phyloP scores from a whole-genome alignment of 331 rosid species.

The Prunus yedoensis region DNA sequence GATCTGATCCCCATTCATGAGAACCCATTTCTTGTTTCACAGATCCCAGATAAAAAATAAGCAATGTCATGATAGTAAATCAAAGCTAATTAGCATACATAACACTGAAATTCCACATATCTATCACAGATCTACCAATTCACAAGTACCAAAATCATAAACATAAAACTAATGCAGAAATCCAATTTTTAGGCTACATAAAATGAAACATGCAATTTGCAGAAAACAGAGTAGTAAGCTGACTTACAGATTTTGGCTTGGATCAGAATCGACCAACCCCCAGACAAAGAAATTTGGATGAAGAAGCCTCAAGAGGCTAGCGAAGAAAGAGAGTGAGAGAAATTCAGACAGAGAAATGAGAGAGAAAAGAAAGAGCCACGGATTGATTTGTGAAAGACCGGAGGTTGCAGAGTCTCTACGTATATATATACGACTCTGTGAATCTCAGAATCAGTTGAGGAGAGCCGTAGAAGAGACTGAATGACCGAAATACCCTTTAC shows the following conservation, averaged over 20 bases:
- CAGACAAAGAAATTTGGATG: background rate
- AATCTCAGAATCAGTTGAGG: slow-evolving; percentile 37
- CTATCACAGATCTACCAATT: slow-evolving; percentile 26
- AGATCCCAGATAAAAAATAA: slow-evolving; percentile 13
- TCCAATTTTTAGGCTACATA: background rate
- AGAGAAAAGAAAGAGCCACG: slow-evolving; percentile 5
- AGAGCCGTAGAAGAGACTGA: slow-evolving; percentile 19
- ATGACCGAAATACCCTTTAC: slow-evolving; percentile 20
- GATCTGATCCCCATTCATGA: slow-evolving; percentile 16
- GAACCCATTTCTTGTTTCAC: background rate
- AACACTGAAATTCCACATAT: background rate
- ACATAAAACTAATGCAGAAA: background rate
- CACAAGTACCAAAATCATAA: slow-evolving; percentile 4
- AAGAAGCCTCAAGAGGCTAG: background rate
- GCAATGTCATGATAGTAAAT: background rate
- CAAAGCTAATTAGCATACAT: background rate
- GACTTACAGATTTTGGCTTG: slow-evolving; percentile 44
- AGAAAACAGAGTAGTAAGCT: slow-evolving; percentile 12
- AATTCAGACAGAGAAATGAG: slow-evolving; percentile 10
- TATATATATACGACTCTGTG: slow-evolving; percentile 19
- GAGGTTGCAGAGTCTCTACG: background rate
- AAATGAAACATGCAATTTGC: background rate
- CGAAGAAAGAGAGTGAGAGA: background rate
- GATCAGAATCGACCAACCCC: slow-evolving; percentile 23
- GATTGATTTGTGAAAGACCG: slow-evolving; percentile 18